phyloP scores from a whole-genome alignment of 2,329 filamentous ascomycete species.

The Cordyceps tenuipes region DNA sequence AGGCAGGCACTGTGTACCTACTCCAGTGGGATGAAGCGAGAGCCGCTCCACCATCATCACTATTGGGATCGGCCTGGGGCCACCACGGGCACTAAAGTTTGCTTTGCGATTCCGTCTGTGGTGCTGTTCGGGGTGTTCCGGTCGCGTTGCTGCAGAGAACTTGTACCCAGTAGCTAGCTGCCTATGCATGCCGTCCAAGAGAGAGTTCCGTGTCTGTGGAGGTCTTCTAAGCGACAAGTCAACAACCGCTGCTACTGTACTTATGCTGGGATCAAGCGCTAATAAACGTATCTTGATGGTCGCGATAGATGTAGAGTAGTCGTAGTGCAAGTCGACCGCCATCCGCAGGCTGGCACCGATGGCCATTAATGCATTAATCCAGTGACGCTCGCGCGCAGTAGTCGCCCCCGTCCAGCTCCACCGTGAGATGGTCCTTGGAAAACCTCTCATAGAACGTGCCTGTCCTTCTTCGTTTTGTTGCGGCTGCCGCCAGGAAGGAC shows the following conservation, averaged over 20 bases:
- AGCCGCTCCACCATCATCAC: conserved; percentile 2
- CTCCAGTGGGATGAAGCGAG: background rate
- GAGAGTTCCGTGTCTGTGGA: background rate
- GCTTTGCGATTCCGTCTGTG: background rate
- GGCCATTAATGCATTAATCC: background rate
- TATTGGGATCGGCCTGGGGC: conserved; percentile 9
- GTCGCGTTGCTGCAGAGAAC: too few species aligned
- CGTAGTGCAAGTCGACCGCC: background rate
- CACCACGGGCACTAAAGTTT: conserved; percentile 2
- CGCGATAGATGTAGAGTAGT: conserved; percentile 1
- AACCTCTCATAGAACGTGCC: background rate
- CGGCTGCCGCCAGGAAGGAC: background rate
- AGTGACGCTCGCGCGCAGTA: background rate
- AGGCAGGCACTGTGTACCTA: background rate
- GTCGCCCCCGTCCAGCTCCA: background rate
- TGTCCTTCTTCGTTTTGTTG: background rate
- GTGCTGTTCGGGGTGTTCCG: background rate
- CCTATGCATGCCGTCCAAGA: background rate
- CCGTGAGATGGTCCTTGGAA: background rate
- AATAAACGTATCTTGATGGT: background rate
- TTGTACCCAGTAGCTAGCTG: too few species aligned
- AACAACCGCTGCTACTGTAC: background rate
- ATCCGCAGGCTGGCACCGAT: background rate
- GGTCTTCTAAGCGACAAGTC: background rate
- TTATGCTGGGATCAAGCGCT: background rate